A percentile compares a stretch with the other conserved stretches of the same genome.
Conservation (phyloP, 495 filamentous ascomycete species). For the Xylaria grammica region DNA sequence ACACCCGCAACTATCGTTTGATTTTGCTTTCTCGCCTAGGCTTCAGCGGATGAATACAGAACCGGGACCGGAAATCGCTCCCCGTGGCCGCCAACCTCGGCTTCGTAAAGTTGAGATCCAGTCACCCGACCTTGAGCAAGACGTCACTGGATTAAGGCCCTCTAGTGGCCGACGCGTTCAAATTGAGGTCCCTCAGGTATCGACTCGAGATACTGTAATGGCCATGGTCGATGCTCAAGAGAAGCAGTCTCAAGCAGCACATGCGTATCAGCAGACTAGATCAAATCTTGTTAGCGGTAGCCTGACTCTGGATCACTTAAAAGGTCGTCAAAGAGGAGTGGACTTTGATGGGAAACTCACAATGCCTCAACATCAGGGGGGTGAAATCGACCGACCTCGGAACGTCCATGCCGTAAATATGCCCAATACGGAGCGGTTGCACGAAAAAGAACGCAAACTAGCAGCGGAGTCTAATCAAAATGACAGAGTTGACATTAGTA, state of each 20-base stretch:
- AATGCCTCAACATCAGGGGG: background rate
- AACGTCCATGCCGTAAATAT: background rate
- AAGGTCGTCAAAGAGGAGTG: background rate
- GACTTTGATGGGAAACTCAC: background rate
- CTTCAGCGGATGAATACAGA: slow-evolving; percentile 21
- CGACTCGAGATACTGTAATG: slow-evolving; percentile 21
- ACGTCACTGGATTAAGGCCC: slow-evolving; percentile 9
- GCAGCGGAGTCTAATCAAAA: slow-evolving; percentile 1
- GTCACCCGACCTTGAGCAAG: slow-evolving; percentile 19
- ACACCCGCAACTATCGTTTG: slow-evolving; percentile 22
- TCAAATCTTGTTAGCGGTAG: background rate
- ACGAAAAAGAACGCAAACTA: background rate
- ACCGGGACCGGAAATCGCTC: slow-evolving; percentile 22
- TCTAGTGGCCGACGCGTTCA: slow-evolving; percentile 26
- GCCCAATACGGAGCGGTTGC: background rate
- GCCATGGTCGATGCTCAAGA: slow-evolving; percentile 30
- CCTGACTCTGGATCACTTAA: background rate
- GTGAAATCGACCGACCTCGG: background rate
- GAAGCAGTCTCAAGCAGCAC: slow-evolving; percentile 28
- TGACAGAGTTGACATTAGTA: background rate
- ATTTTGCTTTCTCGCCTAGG: slow-evolving; percentile 31
- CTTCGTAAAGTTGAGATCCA: slow-evolving; percentile 23
- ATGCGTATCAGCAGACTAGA: slow-evolving; percentile 5
- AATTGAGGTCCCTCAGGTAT: slow-evolving; percentile 7
- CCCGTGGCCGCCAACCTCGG: slow-evolving; percentile 25